These are phyloP conservation scores for Chalaropsis thielavioides DNA, from an alignment of 2,329 filamentous ascomycete species.

Conservation along the genomic window DNA sequence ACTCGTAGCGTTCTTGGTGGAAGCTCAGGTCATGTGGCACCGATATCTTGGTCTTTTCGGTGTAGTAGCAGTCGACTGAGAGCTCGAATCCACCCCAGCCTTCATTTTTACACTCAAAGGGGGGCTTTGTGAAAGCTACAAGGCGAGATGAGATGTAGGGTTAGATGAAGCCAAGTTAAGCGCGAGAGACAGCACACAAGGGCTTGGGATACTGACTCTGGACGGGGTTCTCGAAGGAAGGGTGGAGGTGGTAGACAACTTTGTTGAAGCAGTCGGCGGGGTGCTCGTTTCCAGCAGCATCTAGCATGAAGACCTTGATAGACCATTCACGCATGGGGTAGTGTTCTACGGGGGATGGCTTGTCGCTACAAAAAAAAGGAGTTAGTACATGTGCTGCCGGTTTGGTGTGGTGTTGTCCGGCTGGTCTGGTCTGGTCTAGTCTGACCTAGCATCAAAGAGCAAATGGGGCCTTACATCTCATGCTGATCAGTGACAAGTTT, in stretches of 20 bases:
- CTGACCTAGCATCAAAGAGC: too few relatives aligned
- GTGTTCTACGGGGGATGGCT: conserved; percentile 66
- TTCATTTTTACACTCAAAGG: conserved; percentile 82
- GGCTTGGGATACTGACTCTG: conserved; percentile 53
- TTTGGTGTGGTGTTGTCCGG: background rate
- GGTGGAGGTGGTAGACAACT: conserved; percentile 83
- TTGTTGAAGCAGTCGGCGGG: conserved; percentile 80
- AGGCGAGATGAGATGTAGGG: background rate
- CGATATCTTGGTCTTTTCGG: conserved; percentile 72
- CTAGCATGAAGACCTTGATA: conserved; percentile 69
- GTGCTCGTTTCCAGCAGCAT: conserved; percentile 73
- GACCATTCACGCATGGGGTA: conserved; percentile 91
- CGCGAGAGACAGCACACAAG: background rate
- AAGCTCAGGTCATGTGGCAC: conserved; percentile 91
- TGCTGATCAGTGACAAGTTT: conserved; percentile 89
- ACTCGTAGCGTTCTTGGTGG: conserved; percentile 63
- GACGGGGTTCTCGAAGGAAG: conserved; percentile 73
- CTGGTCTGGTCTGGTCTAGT: background rate
- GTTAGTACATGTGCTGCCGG: background rate
- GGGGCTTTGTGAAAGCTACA: conserved; percentile 63
- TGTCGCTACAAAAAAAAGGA: conserved; percentile 44
- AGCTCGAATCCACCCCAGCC: conserved; percentile 99
- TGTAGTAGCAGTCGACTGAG: conserved; percentile 65
- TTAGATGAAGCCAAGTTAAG: background rate
- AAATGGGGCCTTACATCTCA: conserved; percentile 51